Evolutionary conservation across 2,329 filamentous ascomycete genomes (phyloP).

Genomic region (Allantophomopsis lycopodina): DNA sequence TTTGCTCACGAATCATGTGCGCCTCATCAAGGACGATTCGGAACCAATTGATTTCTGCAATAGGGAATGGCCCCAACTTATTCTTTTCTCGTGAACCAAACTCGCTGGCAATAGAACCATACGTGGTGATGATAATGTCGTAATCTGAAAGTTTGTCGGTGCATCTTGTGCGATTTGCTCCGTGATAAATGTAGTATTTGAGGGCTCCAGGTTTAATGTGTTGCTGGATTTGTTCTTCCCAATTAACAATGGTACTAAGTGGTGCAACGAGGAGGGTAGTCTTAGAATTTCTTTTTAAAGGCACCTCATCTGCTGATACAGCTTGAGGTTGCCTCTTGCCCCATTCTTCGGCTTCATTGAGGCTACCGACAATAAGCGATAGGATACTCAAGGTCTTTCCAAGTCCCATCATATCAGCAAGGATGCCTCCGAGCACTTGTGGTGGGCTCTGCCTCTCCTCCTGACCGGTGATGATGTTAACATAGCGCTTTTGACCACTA

Average conservation of each 20-base stretch:
- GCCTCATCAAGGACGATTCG: conserved; percentile 90
- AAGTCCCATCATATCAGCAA: conserved; percentile 83
- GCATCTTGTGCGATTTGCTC: conserved; percentile 59
- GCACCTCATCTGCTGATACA: conserved; percentile 18
- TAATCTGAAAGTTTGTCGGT: conserved; percentile 53
- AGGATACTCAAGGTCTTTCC: conserved; percentile 80
- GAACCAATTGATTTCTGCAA: conserved; percentile 80
- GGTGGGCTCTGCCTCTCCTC: conserved; percentile 43
- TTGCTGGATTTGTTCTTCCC: conserved; percentile 81
- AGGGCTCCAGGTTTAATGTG: conserved; percentile 57
- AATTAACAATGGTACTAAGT: conserved; percentile 83
- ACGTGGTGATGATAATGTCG: conserved; percentile 86
- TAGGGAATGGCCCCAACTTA: conserved; percentile 45
- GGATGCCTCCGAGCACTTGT: conserved; percentile 58
- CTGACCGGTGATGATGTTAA: conserved; percentile 76
- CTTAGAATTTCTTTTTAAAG: conserved; percentile 52
- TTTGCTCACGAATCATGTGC: conserved; percentile 82
- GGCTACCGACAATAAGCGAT: conserved; percentile 57
- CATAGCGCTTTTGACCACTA: conserved; percentile 49
- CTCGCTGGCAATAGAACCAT: conserved; percentile 76
- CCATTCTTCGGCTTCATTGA: conserved; percentile 50
- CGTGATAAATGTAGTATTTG: conserved; percentile 77
- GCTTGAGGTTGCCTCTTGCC: conserved; percentile 32
- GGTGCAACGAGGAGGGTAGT: conserved; percentile 81
- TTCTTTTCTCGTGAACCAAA: conserved; percentile 47